These are phyloP conservation scores for Neurospora sp. DNA, from an alignment of 495 filamentous ascomycete species.

Conservation along the genomic window DNA sequence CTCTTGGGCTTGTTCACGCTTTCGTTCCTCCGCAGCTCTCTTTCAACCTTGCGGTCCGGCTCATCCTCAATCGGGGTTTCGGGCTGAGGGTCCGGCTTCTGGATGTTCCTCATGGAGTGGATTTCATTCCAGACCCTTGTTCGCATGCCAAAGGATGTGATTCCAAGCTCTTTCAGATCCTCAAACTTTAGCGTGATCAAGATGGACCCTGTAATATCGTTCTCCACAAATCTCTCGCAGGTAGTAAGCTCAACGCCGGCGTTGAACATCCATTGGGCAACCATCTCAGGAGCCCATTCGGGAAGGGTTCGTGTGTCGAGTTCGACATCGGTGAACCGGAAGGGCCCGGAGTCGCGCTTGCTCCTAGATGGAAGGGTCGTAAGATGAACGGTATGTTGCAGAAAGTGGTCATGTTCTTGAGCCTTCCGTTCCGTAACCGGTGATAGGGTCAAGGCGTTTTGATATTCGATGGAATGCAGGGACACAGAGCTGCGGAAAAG, in stretches of 20 bases:
- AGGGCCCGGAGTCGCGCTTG: constrained; percentile 27
- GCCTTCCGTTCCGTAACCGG: constrained; percentile 44
- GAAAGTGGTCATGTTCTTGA: constrained; percentile 23
- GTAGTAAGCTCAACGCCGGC: constrained; percentile 58
- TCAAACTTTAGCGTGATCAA: constrained; percentile 80
- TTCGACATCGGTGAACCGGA: constrained; percentile 42
- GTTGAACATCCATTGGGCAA: constrained; percentile 70
- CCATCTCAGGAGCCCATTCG: constrained; percentile 62
- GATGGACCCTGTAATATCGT: constrained; percentile 83
- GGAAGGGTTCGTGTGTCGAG: constrained; percentile 48
- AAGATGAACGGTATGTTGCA: constrained; percentile 23
- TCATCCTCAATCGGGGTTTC: constrained; percentile 48
- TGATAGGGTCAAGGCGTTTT: constrained; percentile 55
- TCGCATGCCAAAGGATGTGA: constrained; percentile 86
- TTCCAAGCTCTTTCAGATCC: constrained; percentile 87
- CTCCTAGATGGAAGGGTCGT: constrained; percentile 22
- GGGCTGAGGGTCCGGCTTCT: constrained; percentile 42
- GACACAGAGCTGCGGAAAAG: constrained; percentile 62
- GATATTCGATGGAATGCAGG: constrained; percentile 42
- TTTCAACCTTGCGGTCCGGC: constrained; percentile 32
- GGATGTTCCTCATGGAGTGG: constrained; percentile 53
- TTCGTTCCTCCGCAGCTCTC: constrained; percentile 30
- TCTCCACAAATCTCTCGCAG: constrained; percentile 73
- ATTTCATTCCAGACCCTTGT: constrained; percentile 82
- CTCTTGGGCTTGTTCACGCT: constrained; percentile 25